These are phyloP conservation scores for Fragaria iinumae DNA, from an alignment of 306 rosid species.

Conservation along the genomic window DNA sequence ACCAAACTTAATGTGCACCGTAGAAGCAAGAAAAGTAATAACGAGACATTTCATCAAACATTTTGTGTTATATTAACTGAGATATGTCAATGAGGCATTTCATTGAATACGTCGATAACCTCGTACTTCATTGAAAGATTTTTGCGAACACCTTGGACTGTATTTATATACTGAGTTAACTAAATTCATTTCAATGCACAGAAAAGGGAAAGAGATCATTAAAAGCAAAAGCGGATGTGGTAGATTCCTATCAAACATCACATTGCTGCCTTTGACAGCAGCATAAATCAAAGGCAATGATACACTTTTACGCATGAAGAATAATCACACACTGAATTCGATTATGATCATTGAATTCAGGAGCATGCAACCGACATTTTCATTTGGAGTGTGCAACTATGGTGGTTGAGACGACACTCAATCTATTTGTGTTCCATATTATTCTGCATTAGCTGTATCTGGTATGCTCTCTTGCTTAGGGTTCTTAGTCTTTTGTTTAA, in stretches of 20 bases:
- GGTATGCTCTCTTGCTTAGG: background rate
- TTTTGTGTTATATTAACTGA: too few species aligned
- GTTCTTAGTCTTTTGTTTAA: background rate
- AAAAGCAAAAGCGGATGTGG: background rate
- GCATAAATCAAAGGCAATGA: slow-evolving; percentile 15
- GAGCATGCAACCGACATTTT: slow-evolving; percentile 35
- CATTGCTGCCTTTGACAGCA: slow-evolving; percentile 24
- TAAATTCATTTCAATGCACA: background rate
- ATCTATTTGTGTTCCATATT: slow-evolving; percentile 17
- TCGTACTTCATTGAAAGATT: background rate
- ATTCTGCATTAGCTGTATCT: slow-evolving; percentile 18
- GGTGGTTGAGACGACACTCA: slow-evolving; percentile 15
- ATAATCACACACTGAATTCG: background rate
- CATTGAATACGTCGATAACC: too few species aligned
- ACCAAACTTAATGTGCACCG: background rate
- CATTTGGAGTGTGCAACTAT: slow-evolving; percentile 1
- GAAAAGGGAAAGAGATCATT: background rate
- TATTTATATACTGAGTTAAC: too few species aligned
- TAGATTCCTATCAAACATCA: background rate
- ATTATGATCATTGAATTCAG: slow-evolving; percentile 16
- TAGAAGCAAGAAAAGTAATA: background rate
- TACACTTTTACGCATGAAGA: slow-evolving; percentile 15
- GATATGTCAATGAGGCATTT: too few species aligned
- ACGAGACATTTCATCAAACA: background rate
- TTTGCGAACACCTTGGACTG: too few species aligned